phyloP scores from a whole-genome alignment of 306 rosid species.

The Acacia melanoxylon region DNA sequence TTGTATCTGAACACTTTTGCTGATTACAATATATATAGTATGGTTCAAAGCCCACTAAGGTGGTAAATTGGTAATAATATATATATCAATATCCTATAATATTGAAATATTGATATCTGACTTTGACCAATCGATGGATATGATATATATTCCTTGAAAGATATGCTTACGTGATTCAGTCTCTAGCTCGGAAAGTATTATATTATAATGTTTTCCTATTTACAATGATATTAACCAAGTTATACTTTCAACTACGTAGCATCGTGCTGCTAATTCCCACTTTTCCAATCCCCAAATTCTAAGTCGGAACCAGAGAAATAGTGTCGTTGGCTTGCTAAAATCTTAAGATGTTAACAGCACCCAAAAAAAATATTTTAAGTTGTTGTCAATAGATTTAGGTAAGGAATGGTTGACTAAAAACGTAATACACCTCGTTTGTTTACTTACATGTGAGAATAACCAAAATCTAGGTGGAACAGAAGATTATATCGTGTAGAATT shows the following conservation, averaged over 20 bases:
- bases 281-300: slow-evolving; percentile 9
- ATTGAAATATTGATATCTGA: background rate
- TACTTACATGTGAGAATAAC: background rate
- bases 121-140: slow-evolving; percentile 35
- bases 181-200: slow-evolving; percentile 26
- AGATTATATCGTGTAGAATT: background rate
- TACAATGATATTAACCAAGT: background rate
- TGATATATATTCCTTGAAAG: slow-evolving; percentile 32
- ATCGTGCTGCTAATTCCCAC: slow-evolving; percentile 3
- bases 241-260: background rate
- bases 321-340: slow-evolving; percentile 5
- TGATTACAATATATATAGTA: background rate
- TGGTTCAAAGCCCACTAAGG: slow-evolving; percentile 18
- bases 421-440: background rate
- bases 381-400: background rate
- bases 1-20: background rate
- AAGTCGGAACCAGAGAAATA: slow-evolving; percentile 16
- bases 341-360: background rate
- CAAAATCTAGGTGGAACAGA: background rate
- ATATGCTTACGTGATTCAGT: slow-evolving; percentile 41
- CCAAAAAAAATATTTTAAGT: background rate
- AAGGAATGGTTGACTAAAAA: background rate
- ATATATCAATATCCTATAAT: background rate
- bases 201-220: background rate
- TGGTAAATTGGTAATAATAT: background rate